These are phyloP conservation scores for Phytophthora kernoviae DNA, from an alignment of 352 stramenopile genomes.

Conservation along the genomic window DNA sequence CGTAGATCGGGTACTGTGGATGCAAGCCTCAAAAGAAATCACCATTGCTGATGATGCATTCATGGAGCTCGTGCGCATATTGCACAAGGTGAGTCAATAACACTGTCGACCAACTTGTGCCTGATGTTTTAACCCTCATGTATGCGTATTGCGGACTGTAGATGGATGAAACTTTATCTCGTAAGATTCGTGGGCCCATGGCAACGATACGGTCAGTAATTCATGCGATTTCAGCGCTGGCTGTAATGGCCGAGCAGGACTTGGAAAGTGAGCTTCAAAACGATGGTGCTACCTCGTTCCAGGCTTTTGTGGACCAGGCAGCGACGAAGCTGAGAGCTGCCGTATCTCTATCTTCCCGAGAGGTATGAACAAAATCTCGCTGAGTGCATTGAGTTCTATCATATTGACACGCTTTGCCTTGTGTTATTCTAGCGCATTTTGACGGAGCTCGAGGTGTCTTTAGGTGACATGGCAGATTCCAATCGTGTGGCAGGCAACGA, in stretches of 20 bases:
- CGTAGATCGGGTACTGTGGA: constrained; percentile 37
- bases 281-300: constrained; percentile 23
- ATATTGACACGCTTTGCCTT: not conserved
- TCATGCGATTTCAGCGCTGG: constrained; percentile 23
- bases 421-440: constrained; percentile 31
- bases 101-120: not conserved
- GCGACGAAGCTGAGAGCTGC: constrained; percentile 10
- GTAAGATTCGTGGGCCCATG: constrained; percentile 35
- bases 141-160: constrained; percentile 7
- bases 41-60: constrained; percentile 25
- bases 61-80: constrained; percentile 8
- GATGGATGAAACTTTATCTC: constrained; percentile 25
- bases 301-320: constrained; percentile 31
- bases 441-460: constrained; percentile 47
- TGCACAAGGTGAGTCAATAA: constrained; percentile 27
- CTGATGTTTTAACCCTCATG: too few species aligned
- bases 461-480: constrained; percentile 42
- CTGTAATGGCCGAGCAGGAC: constrained; percentile 19
- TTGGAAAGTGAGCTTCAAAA: constrained; percentile 32
- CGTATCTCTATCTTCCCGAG: constrained; percentile 1
- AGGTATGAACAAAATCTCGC: constrained; percentile 15
- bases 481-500: constrained; percentile 42
- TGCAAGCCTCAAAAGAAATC: constrained; percentile 38
- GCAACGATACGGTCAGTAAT: constrained; percentile 30
- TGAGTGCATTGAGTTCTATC: too few species aligned